Evolutionary conservation across 352 stramenopile species (phyloP), one percentile per base, ranked within the genome.

Genomic region (Plasmopara halstedii): DNA sequence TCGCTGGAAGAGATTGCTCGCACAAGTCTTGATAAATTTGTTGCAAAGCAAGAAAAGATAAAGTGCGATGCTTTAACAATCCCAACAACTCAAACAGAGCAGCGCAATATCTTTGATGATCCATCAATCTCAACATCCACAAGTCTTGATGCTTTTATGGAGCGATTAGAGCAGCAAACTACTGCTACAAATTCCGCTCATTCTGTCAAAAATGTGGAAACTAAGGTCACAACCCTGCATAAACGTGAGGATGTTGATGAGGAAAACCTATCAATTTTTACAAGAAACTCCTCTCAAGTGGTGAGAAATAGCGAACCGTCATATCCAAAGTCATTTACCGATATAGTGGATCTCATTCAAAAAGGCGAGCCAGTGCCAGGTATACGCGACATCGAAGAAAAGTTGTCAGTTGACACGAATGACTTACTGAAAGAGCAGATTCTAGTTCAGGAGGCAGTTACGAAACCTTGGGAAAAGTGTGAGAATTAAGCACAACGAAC

Each of bases 331-430:
- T 85, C 77, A 4, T 88, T 88, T 46, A 76, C 62, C 7, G 72
- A 88, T 6, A 72, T 88, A 23, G 83, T 85, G 72, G 67, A 81
- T 54, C 62, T 85, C 52, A 60, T 88, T 32, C 74, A 85, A 46
- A 83, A 83, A 51, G 73, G 73, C 10, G 77, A 86, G 42, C 63
- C 56, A 8, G 73, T 88, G n/a, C 73, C 76, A 4, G 76, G 73
- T 5, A 85, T 88, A 49, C 71, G 77, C 15, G 64, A 85, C 18
- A 85, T 88, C 22, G 73, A 88, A 22, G 73, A 88, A 38, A 82
- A 81, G 23, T 33, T 88, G 22, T 88, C 76, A 0, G 64, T 76
- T n/a, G 75, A 88, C 40, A 58, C 75, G 11, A 63, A 34, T 17
- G 34, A 35, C 33, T 37, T 73, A 10, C 33, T 73, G n/a, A 43